Base-by-base conservation (phyloP, 768 basidiomycete species). In the Collybia sp. region DNA sequence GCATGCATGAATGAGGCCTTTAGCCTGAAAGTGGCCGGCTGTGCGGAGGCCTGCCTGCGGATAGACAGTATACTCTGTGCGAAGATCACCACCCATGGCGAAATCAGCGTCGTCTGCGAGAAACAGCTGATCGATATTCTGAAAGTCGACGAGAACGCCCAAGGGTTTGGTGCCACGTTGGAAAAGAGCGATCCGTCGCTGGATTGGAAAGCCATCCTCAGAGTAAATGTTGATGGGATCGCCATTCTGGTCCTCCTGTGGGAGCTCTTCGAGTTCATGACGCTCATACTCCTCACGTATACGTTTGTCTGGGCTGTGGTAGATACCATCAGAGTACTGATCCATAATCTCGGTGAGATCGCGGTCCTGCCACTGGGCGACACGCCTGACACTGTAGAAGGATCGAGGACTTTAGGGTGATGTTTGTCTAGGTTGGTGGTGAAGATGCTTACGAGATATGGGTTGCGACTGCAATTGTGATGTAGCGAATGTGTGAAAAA, bases 21-120 rank as follows among this genome's bases (percentile, higher is more conserved):
- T 10, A 4, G 47, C 47, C 30, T 49, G 45, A 19, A 46, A 44
- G 30, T 49, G 47, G 8, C 48, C 48, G 16, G 13, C 31, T 18
- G 20, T 30, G 15, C 32, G 33, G 37, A 37, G 16, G 33, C 33
- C 33, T 10, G 33, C 33, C 33, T 34, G 33, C 10, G 33, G 33
- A 34, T 34, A 34, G 10, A 34, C 33, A 34, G 33, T 10, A 34
- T 34, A 10, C 15, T 34, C 33, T 10, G 33, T 34, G 15, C 15
- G 11, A 15, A 10, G 15, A 34, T 34, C 33, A 10, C 11, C 11
- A 15, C 33, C 33, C n/a, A n/a, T n/a, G n/a, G n/a, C n/a, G n/a
- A n/a, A n/a, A n/a, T n/a, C n/a, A n/a, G n/a, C n/a, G n/a, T n/a
- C n/a, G n/a, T n/a, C n/a, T n/a, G n/a, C n/a, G n/a, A n/a, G n/a